Evolutionary conservation across 2,329 filamentous ascomycete genomes (phyloP).

Genomic region (Coleophoma crateriformis): DNA sequence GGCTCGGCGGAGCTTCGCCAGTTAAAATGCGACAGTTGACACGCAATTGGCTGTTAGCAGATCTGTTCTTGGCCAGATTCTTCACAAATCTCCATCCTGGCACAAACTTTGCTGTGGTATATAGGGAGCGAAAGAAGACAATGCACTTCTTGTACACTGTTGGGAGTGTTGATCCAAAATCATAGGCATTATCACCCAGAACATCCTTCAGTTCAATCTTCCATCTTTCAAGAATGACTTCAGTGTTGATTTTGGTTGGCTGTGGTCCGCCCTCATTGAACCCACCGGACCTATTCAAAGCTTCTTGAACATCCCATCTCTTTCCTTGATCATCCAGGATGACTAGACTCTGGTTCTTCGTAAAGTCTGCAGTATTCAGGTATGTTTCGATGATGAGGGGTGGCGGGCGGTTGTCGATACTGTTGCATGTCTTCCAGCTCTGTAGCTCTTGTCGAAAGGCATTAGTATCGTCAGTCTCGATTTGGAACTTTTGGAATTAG

Average conservation of each 20-base stretch:
- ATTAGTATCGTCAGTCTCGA: constrained; percentile 89
- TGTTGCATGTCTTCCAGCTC: constrained; percentile 76
- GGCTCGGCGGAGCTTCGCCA: constrained; percentile 43
- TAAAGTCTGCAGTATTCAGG: constrained; percentile 72
- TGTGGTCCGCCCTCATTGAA: constrained; percentile 24
- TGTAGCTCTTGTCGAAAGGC: constrained; percentile 76
- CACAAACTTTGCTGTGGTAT: constrained; percentile 73
- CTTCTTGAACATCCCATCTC: constrained; percentile 86
- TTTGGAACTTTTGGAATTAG: constrained; percentile 67
- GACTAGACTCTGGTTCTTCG: constrained; percentile 80
- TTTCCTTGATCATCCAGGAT: constrained; percentile 85
- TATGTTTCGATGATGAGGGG: constrained; percentile 88
- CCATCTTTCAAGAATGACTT: constrained; percentile 90
- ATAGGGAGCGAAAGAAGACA: constrained; percentile 86
- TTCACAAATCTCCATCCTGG: constrained; percentile 81
- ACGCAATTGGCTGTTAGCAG: constrained; percentile 56
- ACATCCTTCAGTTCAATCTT: constrained; percentile 71
- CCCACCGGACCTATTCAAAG: constrained; percentile 60
- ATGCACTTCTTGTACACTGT: constrained; percentile 97
- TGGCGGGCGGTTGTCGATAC: constrained; percentile 70
- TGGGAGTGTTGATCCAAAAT: constrained; percentile 63
- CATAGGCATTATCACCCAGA: constrained; percentile 38
- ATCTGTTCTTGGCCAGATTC: constrained; percentile 63
- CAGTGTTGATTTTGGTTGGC: constrained; percentile 44
- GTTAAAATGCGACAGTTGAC: constrained; percentile 76